phyloP scores from a whole-genome alignment of 192 early-diverging fungal species.

The Coemansia aciculifera region DNA sequence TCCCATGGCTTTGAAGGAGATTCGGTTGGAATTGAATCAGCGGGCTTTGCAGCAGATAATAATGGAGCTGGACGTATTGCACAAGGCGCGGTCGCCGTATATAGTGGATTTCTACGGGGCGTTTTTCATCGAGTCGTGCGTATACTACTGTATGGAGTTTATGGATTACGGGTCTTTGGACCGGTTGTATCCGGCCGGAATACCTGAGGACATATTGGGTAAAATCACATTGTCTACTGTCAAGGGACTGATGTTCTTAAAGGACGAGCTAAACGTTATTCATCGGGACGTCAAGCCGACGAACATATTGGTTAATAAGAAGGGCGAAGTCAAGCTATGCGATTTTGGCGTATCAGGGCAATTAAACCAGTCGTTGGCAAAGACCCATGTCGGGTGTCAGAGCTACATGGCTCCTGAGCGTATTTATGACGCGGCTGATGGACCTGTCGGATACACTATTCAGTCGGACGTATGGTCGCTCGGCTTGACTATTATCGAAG shows the following conservation, averaged over 20 bases:
- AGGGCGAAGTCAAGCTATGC: constrained; percentile 91
- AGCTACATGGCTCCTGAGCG: constrained; percentile 98
- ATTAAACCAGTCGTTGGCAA: constrained; percentile 83
- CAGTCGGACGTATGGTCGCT: constrained; percentile 94
- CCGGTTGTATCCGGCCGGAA: constrained; percentile 74
- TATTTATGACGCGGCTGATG: constrained; percentile 59
- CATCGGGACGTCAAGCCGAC: constrained; percentile 97
- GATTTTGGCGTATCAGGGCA: constrained; percentile 97
- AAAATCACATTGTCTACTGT: constrained; percentile 78
- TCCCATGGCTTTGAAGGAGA: constrained; percentile 91
- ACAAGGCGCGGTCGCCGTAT: constrained; percentile 79
- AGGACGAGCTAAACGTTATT: constrained; percentile 84
- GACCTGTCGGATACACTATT: constrained; percentile 73
- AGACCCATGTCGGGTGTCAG: constrained; percentile 92
- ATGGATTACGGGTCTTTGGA: constrained; percentile 97
- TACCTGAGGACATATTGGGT: constrained; percentile 79
- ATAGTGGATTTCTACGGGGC: constrained; percentile 99
- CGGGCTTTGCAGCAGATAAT: constrained; percentile 88
- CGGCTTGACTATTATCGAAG: constrained; percentile 85
- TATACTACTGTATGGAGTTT: constrained; percentile 97
- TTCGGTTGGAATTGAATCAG: constrained; percentile 88
- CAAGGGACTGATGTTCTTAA: constrained; percentile 79
- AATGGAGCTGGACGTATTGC: constrained; percentile 94
- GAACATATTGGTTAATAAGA: constrained; percentile 83
- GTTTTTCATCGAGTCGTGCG: constrained; percentile 93